Evolutionary conservation across 768 basidiomycete genomes (phyloP), one percentile per base, ranked within the genome.

Genomic region (Mycena venus): DNA sequence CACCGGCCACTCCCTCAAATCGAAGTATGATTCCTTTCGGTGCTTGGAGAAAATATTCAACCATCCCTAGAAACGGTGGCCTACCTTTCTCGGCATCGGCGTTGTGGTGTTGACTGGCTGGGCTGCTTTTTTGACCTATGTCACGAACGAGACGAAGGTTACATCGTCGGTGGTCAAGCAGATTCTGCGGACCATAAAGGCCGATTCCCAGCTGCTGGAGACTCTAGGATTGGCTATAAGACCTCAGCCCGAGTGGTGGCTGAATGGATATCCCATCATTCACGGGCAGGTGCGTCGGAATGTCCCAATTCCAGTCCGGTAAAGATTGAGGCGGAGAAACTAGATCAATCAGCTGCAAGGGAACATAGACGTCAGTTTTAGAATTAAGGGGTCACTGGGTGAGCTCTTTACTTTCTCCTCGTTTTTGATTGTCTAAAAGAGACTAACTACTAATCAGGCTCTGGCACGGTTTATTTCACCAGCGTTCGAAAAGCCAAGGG

Each of bases 401-500:
- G 27, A 55, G 86, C 79, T 8, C 51, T 31, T 4, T 60, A n/a
- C 53, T 25, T 25, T 15, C 49, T 49, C 55, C n/a, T 25, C 10
- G 4, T 19, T 19, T 58, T 15, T n/a, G 27, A 21, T 21, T 23
- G 31, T 31, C 32, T 44, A 44, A 32, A 47, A 19, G 74, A 23
- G 23, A 32, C 29, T 31, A 5, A 34, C 10, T 53, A 31, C 32
- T 11, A 32, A 29, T 8, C 70, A 95, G 94, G 90, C 25, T 86
- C 91, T 23, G 95, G 95, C 8, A 96, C 94, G 21, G 81, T 95
- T 2, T 95, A 96, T 79, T 96, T 95, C 80, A 95, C 94, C 3
- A 95, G 94, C 80, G 92, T 96, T 68, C 88, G 95, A 51, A 92
- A 91, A 83, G 90, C 88, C 19, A 95, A 95, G 79, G 94, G 93